Base-by-base conservation (phyloP, 768 basidiomycete genomes). In the Aureoboletus auriporus region DNA sequence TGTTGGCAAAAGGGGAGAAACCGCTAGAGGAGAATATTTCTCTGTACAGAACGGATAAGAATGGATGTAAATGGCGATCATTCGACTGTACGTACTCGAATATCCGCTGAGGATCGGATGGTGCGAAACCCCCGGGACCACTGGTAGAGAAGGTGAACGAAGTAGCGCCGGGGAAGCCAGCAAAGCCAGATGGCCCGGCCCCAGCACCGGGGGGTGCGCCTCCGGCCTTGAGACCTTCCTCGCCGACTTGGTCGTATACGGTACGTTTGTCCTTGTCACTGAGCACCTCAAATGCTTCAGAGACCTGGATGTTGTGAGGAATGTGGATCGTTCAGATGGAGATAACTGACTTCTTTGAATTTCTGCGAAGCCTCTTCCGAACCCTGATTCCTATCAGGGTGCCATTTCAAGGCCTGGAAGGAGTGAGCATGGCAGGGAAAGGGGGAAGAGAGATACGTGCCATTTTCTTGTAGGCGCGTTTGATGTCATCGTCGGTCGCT, bases 391-490 rank as follows among this genome's bases (percentile, higher is more conserved):
- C 93, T 79, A 65, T 96, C 93, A 33, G 94, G 94, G 67, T 98
- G 95, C 85, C 89, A 90, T 80, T 90, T 93, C 66, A 96, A 67
- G 40, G 93, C 91, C 87, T 79, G 74, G 34, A 49, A 4, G 26
- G 42, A 9, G 33, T 34, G 28, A 45, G 42, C 37, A 34, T 50
- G 30, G 37, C 56, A 40, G 29, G 48, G 3, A 44, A 51, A 17
- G 30, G n/a, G 6, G 1, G 14, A 11, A n/a, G 23, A 17, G 33
- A 29, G 49, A 36, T 5, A 67, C 75, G 10, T 53, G 84, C 88
- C 82, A 90, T 89, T 71, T 93, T 93, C 79, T 93, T 94, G 78
- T 93, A 94, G 1, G 89, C 94, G 58, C 83, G 88, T 71, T 96
- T 97, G 62, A 98, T 87, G 9, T 87, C 84, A 60, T 94, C 89